phyloP scores from a whole-genome alignment of 768 basidiomycete genomes.

The Collybia sp. region DNA sequence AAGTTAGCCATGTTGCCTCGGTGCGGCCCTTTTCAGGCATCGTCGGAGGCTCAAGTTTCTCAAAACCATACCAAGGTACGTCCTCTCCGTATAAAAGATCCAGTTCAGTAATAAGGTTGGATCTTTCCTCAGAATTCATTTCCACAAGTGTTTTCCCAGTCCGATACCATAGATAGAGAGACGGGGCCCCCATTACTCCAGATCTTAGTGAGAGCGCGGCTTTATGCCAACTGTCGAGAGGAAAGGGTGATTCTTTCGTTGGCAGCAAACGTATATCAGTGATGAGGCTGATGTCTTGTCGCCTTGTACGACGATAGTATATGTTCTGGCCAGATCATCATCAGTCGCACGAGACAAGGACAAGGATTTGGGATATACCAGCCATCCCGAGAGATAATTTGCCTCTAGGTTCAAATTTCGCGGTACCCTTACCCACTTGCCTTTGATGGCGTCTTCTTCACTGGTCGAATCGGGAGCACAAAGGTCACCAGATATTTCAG shows the following conservation, averaged over 20 bases:
- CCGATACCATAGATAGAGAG: conserved; percentile 78
- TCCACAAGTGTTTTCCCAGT: conserved; percentile 58
- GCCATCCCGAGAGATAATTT: conserved; percentile 48
- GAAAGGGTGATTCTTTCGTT: conserved; percentile 44
- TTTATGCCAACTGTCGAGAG: conserved; percentile 56
- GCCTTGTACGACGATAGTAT: conserved; percentile 82
- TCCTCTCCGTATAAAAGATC: conserved; percentile 87
- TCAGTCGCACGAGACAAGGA: background rate
- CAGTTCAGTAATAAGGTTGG: conserved; percentile 81
- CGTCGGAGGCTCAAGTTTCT: conserved; percentile 62
- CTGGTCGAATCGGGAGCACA: conserved; percentile 68
- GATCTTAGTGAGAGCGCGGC: conserved; percentile 57
- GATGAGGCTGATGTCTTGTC: conserved; percentile 77
- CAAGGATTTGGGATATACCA: conserved; percentile 17
- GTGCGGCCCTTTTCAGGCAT: conserved; percentile 33
- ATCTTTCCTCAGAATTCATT: conserved; percentile 53
- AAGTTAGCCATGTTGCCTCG: conserved; percentile 60
- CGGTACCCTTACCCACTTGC: conserved; percentile 88
- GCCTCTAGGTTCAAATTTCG: conserved; percentile 70
- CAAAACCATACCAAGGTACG: conserved; percentile 83
- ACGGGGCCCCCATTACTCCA: conserved; percentile 51
- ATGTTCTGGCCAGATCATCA: conserved; percentile 36
- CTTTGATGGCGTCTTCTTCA: conserved; percentile 71
- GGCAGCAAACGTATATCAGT: conserved; percentile 66
- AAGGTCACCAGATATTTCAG: conserved; percentile 46